These are phyloP conservation scores for Nannochloris sp. DNA, from an alignment of 139 green algal species.

Conservation along the genomic window DNA sequence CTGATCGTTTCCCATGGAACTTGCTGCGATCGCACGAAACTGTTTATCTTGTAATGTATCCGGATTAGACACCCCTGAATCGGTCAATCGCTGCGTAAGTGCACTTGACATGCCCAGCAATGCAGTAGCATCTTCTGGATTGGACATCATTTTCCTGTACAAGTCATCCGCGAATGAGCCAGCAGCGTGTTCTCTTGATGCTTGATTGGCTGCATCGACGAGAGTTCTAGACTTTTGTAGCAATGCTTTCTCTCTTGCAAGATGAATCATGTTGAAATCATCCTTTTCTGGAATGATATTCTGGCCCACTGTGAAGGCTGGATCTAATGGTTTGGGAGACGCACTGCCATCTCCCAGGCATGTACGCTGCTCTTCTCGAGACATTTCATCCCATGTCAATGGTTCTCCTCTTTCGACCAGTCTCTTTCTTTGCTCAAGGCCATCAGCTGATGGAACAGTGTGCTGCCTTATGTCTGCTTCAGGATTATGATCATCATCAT, in stretches of 20 bases:
- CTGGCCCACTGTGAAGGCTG: constrained; percentile 29
- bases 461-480: background rate
- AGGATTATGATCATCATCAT: constrained; percentile 12
- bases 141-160: constrained; percentile 33
- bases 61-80: constrained; percentile 3
- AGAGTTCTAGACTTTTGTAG: constrained; percentile 21
- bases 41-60: constrained; percentile 7
- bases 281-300: constrained; percentile 70
- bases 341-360: background rate
- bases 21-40: constrained; percentile 25
- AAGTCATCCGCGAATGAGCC: constrained; percentile 22
- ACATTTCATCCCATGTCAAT: constrained; percentile 22
- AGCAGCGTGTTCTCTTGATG: constrained; percentile 9
- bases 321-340: constrained; percentile 48
- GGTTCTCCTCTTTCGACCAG: constrained; percentile 18
- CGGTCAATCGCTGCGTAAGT: constrained; percentile 31
- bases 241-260: constrained; percentile 51
- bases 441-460: background rate
- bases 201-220: constrained; percentile 19
- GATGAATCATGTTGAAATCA: constrained; percentile 44
- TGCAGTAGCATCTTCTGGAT: constrained; percentile 11
- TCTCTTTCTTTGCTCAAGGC: constrained; percentile 2
- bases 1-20: constrained; percentile 49
- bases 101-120: constrained; percentile 5
- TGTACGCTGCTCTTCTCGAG: constrained; percentile 14